Conservation (phyloP, 768 basidiomycete species). For the Russula ochroleuca region DNA sequence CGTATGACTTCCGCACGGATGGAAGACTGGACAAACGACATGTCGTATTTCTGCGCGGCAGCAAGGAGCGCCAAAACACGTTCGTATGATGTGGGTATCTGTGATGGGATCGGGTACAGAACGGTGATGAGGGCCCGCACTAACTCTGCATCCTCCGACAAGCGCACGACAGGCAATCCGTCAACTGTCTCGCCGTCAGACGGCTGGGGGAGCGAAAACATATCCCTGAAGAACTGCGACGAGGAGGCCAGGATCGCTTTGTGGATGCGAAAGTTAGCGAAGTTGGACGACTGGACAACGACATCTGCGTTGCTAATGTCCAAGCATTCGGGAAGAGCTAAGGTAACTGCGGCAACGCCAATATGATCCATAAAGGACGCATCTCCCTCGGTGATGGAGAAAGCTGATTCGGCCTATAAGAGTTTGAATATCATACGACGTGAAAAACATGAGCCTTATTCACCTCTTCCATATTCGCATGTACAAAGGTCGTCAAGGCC, state of each 20-base stretch:
- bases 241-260: conserved; percentile 33
- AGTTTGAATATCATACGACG: background rate
- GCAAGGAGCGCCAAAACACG: conserved; percentile 16
- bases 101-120: conserved; percentile 11
- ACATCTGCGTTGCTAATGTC: conserved; percentile 4
- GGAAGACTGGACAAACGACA: conserved; percentile 17
- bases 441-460: background rate
- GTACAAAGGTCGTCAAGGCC: background rate
- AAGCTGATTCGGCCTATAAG: background rate
- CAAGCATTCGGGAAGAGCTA: background rate
- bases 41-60: conserved; percentile 30
- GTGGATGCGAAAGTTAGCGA: conserved; percentile 30
- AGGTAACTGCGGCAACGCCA: background rate
- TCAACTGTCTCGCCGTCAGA: background rate
- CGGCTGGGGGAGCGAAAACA: conserved; percentile 31
- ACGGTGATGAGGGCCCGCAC: conserved; percentile 18
- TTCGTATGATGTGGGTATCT: conserved; percentile 4
- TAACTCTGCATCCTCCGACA: conserved; percentile 16
- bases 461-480: background rate
- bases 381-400: background rate
- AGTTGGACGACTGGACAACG: background rate
- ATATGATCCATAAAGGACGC: background rate
- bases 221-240: conserved; percentile 34
- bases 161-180: conserved; percentile 23
- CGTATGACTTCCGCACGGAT: background rate